A percentile compares a stretch with the other conserved stretches of the same genome.
These are phyloP conservation scores for Tolypocladium ophioglossoides DNA, from an alignment of 2,329 filamentous ascomycete species.

Conservation along the genomic window DNA sequence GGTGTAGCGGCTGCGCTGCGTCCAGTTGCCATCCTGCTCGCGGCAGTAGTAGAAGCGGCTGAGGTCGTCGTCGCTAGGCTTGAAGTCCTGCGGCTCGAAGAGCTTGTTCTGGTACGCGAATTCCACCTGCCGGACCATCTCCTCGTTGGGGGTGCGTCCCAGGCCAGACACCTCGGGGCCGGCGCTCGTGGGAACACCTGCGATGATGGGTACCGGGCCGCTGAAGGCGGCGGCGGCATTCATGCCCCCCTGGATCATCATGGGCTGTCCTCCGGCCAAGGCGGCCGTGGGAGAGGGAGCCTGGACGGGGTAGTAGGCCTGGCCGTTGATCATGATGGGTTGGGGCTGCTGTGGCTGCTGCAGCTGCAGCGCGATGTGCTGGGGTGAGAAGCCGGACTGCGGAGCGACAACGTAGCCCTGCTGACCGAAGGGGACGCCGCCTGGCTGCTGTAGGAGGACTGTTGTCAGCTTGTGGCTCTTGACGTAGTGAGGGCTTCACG, in stretches of 20 bases:
- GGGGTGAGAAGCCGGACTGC: constrained; percentile 20
- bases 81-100: constrained; percentile 50
- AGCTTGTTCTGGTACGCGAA: constrained; percentile 38
- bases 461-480: constrained; percentile 5
- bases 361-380: constrained; percentile 6
- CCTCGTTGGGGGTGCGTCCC: constrained; percentile 38
- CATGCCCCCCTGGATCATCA: constrained; percentile 13
- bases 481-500: too few relatives aligned
- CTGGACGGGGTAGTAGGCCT: constrained; percentile 10
- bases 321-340: constrained; percentile 22
- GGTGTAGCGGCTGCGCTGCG: constrained; percentile 46
- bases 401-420: constrained; percentile 21
- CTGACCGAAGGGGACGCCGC: constrained; percentile 16
- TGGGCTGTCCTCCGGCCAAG: constrained; percentile 7
- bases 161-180: constrained; percentile 40
- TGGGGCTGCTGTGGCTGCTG: constrained; percentile 18
- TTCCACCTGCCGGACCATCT: constrained; percentile 34
- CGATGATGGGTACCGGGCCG: constrained; percentile 20
- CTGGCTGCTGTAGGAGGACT: constrained; percentile 17
- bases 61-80: constrained; percentile 49
- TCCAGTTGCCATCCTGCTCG: constrained; percentile 50
- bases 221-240: constrained; percentile 7
- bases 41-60: constrained; percentile 51
- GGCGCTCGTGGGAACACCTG: constrained; percentile 24
- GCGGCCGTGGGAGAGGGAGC: not conserved